A percentile compares a stretch with the other conserved stretches of the same genome.
These are phyloP conservation scores for Daldinia concentrica DNA, from an alignment of 495 filamentous ascomycete species.

Conservation along the genomic window DNA sequence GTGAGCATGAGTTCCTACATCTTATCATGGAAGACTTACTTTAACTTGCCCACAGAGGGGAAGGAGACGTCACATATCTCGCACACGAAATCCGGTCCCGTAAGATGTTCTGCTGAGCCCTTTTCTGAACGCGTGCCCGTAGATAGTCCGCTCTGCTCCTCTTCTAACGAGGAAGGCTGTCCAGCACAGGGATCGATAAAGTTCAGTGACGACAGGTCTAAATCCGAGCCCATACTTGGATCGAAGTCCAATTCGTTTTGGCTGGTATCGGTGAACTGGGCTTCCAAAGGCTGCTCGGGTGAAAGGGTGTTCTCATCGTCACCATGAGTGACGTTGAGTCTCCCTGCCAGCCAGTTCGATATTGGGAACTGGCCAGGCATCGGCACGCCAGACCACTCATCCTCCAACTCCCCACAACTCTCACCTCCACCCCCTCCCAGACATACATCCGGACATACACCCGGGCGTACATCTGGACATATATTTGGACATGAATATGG, in stretches of 20 bases:
- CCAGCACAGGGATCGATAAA: neutral
- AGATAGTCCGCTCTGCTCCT: conserved; percentile 1
- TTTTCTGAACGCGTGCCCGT: neutral
- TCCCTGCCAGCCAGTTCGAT: conserved; percentile 18
- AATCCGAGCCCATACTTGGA: neutral
- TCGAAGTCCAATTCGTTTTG: neutral
- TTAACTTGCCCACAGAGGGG: conserved; percentile 11
- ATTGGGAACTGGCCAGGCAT: conserved; percentile 17
- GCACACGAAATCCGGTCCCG: conserved; percentile 1
- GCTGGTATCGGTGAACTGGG: neutral
- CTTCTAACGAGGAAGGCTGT: neutral
- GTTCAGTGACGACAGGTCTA: neutral
- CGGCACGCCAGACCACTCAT: conserved; percentile 8
- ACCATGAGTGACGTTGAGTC: neutral
- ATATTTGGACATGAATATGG: too few species aligned
- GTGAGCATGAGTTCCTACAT: neutral
- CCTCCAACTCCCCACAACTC: neutral
- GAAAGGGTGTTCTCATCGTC: neutral
- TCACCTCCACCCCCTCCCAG: neutral
- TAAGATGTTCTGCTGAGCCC: neutral
- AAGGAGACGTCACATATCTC: neutral
- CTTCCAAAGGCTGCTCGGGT: neutral
- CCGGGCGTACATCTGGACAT: too few species aligned
- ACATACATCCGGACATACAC: neutral
- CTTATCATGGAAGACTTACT: conserved; percentile 4